Conservation (phyloP, 257 asterid genomes). For the Forsythia suspensa region DNA sequence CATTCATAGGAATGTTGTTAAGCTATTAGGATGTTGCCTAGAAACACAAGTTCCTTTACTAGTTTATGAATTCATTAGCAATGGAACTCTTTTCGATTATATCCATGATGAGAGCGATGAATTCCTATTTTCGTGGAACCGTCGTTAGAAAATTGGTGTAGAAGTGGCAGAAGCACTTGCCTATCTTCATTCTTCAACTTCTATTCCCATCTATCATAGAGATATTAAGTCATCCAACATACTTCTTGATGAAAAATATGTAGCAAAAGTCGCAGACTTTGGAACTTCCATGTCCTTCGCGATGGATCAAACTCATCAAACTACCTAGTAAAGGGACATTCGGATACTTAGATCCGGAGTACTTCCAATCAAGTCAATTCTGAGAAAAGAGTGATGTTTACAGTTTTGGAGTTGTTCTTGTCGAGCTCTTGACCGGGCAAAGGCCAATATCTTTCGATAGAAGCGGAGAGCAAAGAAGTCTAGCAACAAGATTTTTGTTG, state of each 20-base stretch:
- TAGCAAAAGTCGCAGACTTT: conserved; percentile 26
- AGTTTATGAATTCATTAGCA: conserved; percentile 18
- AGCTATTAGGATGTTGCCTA: conserved; percentile 23
- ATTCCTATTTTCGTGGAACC: conserved; percentile 11
- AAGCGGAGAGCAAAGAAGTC: not conserved
- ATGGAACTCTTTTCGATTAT: conserved; percentile 18
- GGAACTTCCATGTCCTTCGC: conserved; percentile 26
- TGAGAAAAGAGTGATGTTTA: conserved; percentile 38
- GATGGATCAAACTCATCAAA: conserved; percentile 3
- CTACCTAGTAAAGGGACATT: conserved; percentile 35
- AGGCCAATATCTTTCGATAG: conserved; percentile 9
- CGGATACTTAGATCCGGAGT: conserved; percentile 38
- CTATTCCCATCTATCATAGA: conserved; percentile 31
- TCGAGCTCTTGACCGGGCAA: conserved; percentile 8
- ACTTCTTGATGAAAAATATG: conserved; percentile 1
- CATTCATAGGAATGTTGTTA: conserved; percentile 18
- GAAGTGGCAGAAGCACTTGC: conserved; percentile 24
- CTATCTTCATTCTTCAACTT: conserved; percentile 26
- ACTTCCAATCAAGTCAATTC: conserved; percentile 27
- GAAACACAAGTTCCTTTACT: conserved; percentile 27
- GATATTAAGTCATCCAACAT: conserved; percentile 22
- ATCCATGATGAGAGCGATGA: too few species aligned
- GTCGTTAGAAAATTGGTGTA: conserved; percentile 8
- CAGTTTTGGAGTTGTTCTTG: conserved; percentile 26
- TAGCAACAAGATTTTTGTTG: not conserved